Base-by-base conservation (phyloP, 2,329 filamentous ascomycete species). In the Penicillium brasilianum region DNA sequence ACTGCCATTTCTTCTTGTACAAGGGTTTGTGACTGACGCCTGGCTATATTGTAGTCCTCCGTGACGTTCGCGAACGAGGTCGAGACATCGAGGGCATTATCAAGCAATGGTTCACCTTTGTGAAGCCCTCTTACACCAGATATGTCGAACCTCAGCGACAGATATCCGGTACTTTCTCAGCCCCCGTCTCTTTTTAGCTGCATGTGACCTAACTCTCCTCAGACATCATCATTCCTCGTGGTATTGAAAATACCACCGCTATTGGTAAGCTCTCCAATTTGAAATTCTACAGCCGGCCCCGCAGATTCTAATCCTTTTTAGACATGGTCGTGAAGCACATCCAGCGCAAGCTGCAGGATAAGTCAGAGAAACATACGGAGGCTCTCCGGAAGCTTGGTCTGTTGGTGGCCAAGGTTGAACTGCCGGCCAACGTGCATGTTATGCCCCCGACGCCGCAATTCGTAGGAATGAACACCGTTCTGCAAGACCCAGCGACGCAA, bases 71-170 rank as follows among this genome's bases (percentile, higher is more conserved):
- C 69, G 92, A 97, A 71, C 88, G 95, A 71, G 94, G 91, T 3
- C 87, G 95, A 73, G 94, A 97, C 72, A 90, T 98, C 59, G 91
- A 97, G 74, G 95, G 95, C 43, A 94, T 93, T 72, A 93, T 99
- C 76, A 98, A 98, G 78, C 95, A 99, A 76, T 99, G 95, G 95
- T 97, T 98, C 75, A 82, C 81, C 11, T 99, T 91, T 74, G 95
- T 99, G 46, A 99, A 99, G 78, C 95, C 95, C 3, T 98, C 98
- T 72, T 98, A 96, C 71, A 90, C 94, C 76, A 92, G 90, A 83
- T 98, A 87, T 73, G 95, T 99, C 59, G 90, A 96, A 65, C 95
- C 95, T 36, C 95, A 99, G 76, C 85, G 93, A 58, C 90, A 93
- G 68, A 88, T 94, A 51, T 93, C 93, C 69, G 88, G 88, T 90